Base-by-base conservation (phyloP, 2,329 filamentous ascomycete species). In the Anisogramma anomala region DNA sequence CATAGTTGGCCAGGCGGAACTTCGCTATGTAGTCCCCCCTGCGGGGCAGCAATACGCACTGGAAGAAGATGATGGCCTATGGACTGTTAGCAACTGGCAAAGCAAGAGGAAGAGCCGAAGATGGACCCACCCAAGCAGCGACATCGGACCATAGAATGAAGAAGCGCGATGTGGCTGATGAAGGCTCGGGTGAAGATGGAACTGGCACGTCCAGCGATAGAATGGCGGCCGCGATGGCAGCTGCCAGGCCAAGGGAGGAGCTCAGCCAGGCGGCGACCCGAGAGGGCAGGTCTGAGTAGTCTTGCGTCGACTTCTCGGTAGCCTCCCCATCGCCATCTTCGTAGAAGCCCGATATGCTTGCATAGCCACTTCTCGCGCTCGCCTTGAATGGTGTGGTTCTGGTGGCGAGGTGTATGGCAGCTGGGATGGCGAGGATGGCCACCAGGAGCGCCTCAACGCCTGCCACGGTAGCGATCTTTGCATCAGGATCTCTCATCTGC, bases 311-410 rank as follows among this genome's bases (percentile, higher is more conserved):
- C 30, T 55, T 50, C 33, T 55, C 53, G 11, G 57, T 60, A 14
- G 58, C 55, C 36, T 52, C 47, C 14, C 58, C 58, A 38, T 61
- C 58, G 6, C 34, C 17, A 36, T 56, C 58, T 43, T 56, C 49
- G 37, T 56, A 61, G 23, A 54, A 47, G 15, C 49, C 49, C 14
- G 48, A 48, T 7, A 56, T 27, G 6, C 39, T 47, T 14, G 46
- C 46, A 31, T 56, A 53, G 1, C 46, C 49, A 3, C 15, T 43
- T 10, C 43, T 41, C 5, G 14, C 39, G 41, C 22, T 51, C 5
- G 14, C 39, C 43, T 25, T 51, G 41, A 20, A 32, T 13, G 20
- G 33, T n/a, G 6, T 45, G 41, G 39, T 39, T 40, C 33, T 39
- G 36, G 42, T 31, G 44, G 37, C 20, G 25, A 33, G 43, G 15